phyloP scores from a whole-genome alignment of 805 yeast genomes.

The Sugiyamaella chiloensis region DNA sequence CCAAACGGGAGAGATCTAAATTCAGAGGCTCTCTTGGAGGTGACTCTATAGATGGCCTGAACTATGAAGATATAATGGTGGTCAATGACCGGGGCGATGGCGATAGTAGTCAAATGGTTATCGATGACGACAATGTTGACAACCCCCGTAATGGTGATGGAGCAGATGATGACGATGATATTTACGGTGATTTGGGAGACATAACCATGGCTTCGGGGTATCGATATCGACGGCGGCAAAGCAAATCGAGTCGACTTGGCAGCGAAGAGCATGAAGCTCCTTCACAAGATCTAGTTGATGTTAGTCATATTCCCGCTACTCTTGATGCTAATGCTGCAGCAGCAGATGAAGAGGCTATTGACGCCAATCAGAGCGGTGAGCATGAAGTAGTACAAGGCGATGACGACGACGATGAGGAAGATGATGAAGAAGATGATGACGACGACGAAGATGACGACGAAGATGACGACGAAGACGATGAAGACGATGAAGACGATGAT shows the following conservation, averaged over 20 bases:
- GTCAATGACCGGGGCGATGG: conserved; percentile 88
- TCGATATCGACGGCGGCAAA: conserved; percentile 20
- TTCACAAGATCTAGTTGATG: not conserved
- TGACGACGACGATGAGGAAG: conserved; percentile 21
- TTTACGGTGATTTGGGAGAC: conserved; percentile 23
- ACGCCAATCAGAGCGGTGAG: not conserved
- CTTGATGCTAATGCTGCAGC: conserved; percentile 18
- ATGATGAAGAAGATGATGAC: conserved; percentile 19
- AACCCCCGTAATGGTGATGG: conserved; percentile 30
- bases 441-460: conserved; percentile 26
- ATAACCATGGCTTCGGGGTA: conserved; percentile 9
- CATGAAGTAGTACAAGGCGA: conserved; percentile 2
- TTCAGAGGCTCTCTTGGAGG: not conserved
- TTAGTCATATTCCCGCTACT: not conserved
- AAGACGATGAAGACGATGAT: conserved; percentile 28
- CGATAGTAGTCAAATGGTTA: conserved; percentile 96
- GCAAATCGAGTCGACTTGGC: conserved; percentile 17
- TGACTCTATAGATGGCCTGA: not conserved
- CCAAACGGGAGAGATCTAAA: not conserved
- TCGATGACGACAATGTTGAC: conserved; percentile 54
- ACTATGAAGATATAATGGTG: not conserved
- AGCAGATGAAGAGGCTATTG: conserved; percentile 23
- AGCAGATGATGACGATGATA: conserved; percentile 19
- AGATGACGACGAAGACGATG: conserved; percentile 29
- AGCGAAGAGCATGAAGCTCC: not conserved